These are phyloP conservation scores for Dacryopinax primogenitus DNA, from an alignment of 768 basidiomycete species.

Conservation along the genomic window DNA sequence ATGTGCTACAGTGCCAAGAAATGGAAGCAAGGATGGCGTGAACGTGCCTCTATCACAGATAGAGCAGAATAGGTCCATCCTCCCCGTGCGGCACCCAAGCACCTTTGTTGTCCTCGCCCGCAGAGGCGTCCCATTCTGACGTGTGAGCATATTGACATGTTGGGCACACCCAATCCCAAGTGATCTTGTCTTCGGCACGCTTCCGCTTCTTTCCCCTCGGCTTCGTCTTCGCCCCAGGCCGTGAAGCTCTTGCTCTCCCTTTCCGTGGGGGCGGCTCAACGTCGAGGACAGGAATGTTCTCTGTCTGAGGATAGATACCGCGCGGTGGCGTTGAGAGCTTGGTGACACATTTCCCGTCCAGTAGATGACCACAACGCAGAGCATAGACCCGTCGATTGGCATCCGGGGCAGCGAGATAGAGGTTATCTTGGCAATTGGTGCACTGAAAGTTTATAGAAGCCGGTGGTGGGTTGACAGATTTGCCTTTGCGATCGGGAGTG, in stretches of 20 bases:
- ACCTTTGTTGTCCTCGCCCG: neutral
- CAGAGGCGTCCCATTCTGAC: neutral
- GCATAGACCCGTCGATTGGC: neutral
- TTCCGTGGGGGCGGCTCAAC: neutral
- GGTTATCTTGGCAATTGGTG: neutral
- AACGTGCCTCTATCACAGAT: neutral
- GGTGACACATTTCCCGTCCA: neutral
- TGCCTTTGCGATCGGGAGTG: conserved; percentile 1
- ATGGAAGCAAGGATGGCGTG: neutral
- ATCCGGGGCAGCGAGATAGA: conserved; percentile 4
- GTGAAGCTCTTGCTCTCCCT: neutral
- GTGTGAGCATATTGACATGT: neutral
- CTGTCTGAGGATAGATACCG: neutral
- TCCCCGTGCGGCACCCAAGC: neutral
- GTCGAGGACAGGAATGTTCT: neutral
- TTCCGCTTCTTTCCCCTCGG: neutral
- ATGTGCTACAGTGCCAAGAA: neutral
- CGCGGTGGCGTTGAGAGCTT: neutral
- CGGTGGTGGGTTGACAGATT: neutral
- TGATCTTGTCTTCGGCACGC: neutral
- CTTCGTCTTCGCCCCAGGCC: neutral
- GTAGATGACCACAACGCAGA: neutral
- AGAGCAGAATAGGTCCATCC: neutral
- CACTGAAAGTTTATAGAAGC: conserved; percentile 3
- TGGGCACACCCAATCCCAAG: neutral